Evolutionary conservation across 2,329 filamentous ascomycete genomes (phyloP), one percentile per base, ranked within the genome.

Genomic region (Helotiales sp.): DNA sequence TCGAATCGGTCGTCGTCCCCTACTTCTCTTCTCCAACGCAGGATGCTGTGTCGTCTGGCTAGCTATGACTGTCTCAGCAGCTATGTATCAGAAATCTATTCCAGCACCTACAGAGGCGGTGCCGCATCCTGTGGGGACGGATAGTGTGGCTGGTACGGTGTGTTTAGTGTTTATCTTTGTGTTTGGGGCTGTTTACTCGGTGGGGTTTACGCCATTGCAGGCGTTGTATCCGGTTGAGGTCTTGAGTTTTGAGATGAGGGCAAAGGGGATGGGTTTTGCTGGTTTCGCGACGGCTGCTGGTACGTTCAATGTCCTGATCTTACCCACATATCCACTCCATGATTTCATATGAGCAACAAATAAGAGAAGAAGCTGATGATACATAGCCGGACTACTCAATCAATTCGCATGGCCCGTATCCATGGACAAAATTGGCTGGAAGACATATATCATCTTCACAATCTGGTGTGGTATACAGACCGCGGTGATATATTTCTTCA

Each of bases 1-100:
- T 36, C 75, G 76, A 1, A 58, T 85, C 5, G 82, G 84, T n/a
- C 81, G 84, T 34, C 80, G 84, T 2, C 80, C 81, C n/a, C 72
- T 82, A 30, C 73, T 83, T 38, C 68, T 84, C 51, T 78, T 78
- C 58, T 79, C 77, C 22, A 77, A 81, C 62, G 71, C 76, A 1
- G 75, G 74, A 24, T 77, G 79, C 54, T 78, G 77, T 53, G 62
- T 79, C 9, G 72, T 81, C 59, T 82, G 81, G 75, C 70, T 81
- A 17, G 77, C 74, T 54, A 77, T 83, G 70, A 80, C 79, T 8
- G 72, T 79, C 13, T 76, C 68, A 1, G 58, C 69, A 0, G 64
- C 64, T 2, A 50, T 69, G 40, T 67, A 70, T 61, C 59, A 63
- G 47, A 49, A 60, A 22, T 68, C 66, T 0, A 67, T 69, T 10